Evolutionary conservation across 441 rosid species (phyloP), one percentile per base, ranked within the genome.

Genomic region (Biscutella laevigata): DNA sequence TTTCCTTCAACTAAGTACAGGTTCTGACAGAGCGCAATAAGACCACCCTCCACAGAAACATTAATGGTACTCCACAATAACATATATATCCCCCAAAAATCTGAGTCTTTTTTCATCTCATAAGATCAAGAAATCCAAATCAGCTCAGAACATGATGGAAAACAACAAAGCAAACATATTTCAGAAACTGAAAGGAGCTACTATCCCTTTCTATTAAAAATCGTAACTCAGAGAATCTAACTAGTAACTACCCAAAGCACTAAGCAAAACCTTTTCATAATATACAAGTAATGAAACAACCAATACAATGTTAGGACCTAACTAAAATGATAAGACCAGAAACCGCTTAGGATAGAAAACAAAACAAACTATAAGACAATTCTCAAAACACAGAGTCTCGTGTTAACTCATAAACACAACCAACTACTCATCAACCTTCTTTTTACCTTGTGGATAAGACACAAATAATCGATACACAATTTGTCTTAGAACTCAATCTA

Each of bases 231-330:
- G n/a, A n/a, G n/a, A n/a, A n/a, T n/a, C n/a, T n/a, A n/a, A n/a
- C n/a, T n/a, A n/a, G n/a, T n/a, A n/a, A n/a, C n/a, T n/a, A n/a
- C n/a, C n/a, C n/a, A n/a, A 34, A 7, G n/a, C 14, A 50, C 7
- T n/a, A n/a, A 12, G 24, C 9, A 9, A 22, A 11, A 26, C 19
- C 7, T 13, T 35, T 51, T 19, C 19, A 38, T 9, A 7, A n/a
- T n/a, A 27, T 29, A 44, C 33, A 44, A 8, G 19, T n/a, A 40
- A 30, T 21, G 17, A 60, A 40, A 40, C 65, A 50, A 51, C 4
- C n/a, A 32, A 32, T 14, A 30, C 33, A 12, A 38, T 1, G 6
- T 47, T 36, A 48, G 5, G 26, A 49, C 11, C 39, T 32, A 33
- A 4, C n/a, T n/a, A n/a, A n/a, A 32, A 35, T 0, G 3, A 34